Percentiles rank a stretch among this genome's conserved stretches.
phyloP scores from a whole-genome alignment of 345 rosid species.

The Turritis glabra region DNA sequence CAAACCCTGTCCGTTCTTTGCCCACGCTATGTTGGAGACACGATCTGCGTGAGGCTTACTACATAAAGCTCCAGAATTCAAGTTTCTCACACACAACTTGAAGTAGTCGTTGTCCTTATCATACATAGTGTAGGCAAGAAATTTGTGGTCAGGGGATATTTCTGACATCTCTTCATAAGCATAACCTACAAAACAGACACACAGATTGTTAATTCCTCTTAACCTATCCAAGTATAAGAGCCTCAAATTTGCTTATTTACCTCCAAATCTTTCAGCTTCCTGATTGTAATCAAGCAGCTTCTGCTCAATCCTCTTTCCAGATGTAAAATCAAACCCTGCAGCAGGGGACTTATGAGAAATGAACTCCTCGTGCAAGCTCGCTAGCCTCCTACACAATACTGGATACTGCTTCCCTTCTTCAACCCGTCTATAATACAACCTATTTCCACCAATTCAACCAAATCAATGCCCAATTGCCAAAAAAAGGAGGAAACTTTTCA shows the following conservation, averaged over 20 bases:
- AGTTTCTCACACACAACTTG: conserved; percentile 72
- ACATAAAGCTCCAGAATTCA: conserved; percentile 89
- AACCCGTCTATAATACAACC: conserved; percentile 88
- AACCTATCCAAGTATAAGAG: not conserved
- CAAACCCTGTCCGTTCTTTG: conserved; percentile 79
- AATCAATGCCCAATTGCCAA: not conserved
- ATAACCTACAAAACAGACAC: conserved; percentile 55
- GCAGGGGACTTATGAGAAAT: conserved; percentile 73
- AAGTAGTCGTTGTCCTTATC: conserved; percentile 92
- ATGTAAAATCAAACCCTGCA: conserved; percentile 80
- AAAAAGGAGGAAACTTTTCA: conserved; percentile 1
- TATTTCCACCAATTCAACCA: conserved; percentile 36
- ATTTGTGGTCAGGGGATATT: conserved; percentile 85
- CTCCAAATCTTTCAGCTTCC: conserved; percentile 98
- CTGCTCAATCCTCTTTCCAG: conserved; percentile 93
- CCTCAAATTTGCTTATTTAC: conserved; percentile 34
- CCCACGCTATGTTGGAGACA: conserved; percentile 91
- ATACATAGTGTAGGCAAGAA: conserved; percentile 97
- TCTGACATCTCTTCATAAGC: conserved; percentile 94
- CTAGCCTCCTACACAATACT: conserved; percentile 72
- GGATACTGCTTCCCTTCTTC: conserved; percentile 95
- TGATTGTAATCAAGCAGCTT: conserved; percentile 90
- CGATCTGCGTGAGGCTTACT: conserved; percentile 84
- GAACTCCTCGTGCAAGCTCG: conserved; percentile 80
- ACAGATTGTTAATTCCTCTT: not conserved